Conservation (phyloP, 1,284 basidiomycete genomes). For the Pseudozyma flocculosa region DNA sequence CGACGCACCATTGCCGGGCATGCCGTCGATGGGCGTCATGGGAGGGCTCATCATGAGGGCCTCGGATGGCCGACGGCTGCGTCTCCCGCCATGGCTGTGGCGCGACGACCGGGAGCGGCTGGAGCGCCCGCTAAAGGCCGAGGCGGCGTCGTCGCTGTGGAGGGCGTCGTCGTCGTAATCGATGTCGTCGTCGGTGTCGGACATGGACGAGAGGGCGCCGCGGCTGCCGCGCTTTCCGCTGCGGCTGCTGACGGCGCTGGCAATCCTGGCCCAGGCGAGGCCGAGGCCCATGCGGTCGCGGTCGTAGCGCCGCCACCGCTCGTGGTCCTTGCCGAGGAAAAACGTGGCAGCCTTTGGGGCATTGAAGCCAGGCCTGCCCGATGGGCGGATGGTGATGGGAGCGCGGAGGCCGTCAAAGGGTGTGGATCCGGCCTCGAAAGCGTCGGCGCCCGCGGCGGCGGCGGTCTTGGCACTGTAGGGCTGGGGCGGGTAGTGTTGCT, state of each 20-base stretch:
- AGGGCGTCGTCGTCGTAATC: conserved; percentile 29
- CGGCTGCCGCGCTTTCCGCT: conserved; percentile 17
- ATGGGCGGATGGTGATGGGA: conserved; percentile 31
- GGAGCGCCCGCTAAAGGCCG: conserved; percentile 10
- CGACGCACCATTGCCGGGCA: too few relatives aligned
- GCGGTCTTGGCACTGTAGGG: too few relatives aligned
- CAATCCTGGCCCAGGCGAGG: conserved; percentile 27
- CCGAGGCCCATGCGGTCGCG: conserved; percentile 30
- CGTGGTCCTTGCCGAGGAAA: conserved; percentile 53
- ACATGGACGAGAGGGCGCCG: conserved; percentile 22
- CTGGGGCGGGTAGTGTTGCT: neutral
- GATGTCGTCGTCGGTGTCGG: conserved; percentile 25
- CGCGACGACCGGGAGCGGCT: conserved; percentile 25
- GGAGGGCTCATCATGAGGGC: conserved; percentile 25
- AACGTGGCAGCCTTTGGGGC: conserved; percentile 44
- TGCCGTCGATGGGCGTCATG: conserved; percentile 19
- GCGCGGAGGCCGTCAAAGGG: neutral
- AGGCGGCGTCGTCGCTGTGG: conserved; percentile 23
- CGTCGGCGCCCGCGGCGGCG: too few relatives aligned
- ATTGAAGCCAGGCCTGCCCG: conserved; percentile 28
- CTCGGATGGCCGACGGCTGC: too few relatives aligned
- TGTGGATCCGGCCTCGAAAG: neutral
- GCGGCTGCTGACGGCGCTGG: conserved; percentile 32
- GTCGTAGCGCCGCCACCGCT: conserved; percentile 50
- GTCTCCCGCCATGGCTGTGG: conserved; percentile 12